Evolutionary conservation across 75 land plant genomes (phyloP).

Genomic region (Selaginella moellendorffii): DNA sequence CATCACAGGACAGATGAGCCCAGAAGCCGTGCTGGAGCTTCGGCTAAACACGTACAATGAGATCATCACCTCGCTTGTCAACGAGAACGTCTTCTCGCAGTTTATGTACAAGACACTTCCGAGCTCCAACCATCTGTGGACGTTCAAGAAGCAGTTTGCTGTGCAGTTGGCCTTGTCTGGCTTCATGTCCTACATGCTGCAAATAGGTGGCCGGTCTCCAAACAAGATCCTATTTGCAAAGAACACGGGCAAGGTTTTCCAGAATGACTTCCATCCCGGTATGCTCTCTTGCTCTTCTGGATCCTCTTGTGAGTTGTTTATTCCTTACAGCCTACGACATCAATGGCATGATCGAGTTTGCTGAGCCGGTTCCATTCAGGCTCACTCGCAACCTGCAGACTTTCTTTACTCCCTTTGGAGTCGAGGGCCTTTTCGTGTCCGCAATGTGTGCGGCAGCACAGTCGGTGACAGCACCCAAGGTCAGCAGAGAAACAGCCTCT

Average conservation of each 20-base stretch:
- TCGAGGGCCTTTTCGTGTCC: slow-evolving; percentile 96
- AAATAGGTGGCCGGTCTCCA: slow-evolving; percentile 94
- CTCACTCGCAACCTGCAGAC: slow-evolving; percentile 88
- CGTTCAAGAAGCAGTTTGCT: slow-evolving; percentile 99
- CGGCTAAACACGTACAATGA: slow-evolving; percentile 84
- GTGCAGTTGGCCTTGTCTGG: slow-evolving; percentile 90
- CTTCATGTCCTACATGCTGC: slow-evolving; percentile 99
- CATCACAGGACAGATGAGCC: slow-evolving; percentile 65
- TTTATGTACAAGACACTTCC: slow-evolving; percentile 97
- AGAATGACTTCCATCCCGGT: slow-evolving; percentile 96
- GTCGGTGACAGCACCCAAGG: slow-evolving; percentile 84
- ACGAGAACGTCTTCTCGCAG: slow-evolving; percentile 88
- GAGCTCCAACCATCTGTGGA: slow-evolving; percentile 93
- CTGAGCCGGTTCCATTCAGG: slow-evolving; percentile 93
- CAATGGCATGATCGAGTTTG: slow-evolving; percentile 93
- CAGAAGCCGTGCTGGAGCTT: slow-evolving; percentile 73
- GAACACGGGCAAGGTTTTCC: slow-evolving; percentile 97
- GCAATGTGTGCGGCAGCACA: slow-evolving; percentile 98
- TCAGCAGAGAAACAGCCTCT: no score
- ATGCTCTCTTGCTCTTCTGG: not conserved
- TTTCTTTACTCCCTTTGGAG: slow-evolving; percentile 92
- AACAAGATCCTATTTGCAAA: slow-evolving; percentile 95
- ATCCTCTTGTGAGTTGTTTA: not conserved
- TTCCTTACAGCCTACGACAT: slow-evolving; percentile 73
- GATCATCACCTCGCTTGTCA: slow-evolving; percentile 59